Conservation (phyloP, 1,139 yeast genomes). For the Scheffersomyces parashehatae region DNA sequence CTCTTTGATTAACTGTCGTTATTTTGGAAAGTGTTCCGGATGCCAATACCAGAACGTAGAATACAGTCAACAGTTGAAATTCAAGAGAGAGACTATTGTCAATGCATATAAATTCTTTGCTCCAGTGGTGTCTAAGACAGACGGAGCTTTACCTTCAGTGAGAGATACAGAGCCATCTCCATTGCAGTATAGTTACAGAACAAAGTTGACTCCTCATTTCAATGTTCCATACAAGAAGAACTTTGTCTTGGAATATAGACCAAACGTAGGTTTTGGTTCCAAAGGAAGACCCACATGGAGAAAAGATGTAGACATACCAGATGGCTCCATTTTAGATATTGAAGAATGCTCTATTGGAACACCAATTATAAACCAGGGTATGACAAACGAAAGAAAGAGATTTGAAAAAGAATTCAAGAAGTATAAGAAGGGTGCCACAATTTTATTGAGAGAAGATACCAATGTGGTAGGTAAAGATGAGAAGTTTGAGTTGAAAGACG, state of each 20-base stretch:
- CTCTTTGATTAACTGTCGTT: constrained; percentile 44
- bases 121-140: constrained; percentile 33
- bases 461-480: constrained; percentile 24
- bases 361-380: constrained; percentile 67
- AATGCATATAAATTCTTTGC: constrained; percentile 87
- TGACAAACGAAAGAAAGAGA: constrained; percentile 65
- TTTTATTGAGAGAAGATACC: constrained; percentile 79
- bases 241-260: constrained; percentile 42
- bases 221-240: constrained; percentile 66
- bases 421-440: constrained; percentile 84
- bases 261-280: constrained; percentile 87
- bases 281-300: constrained; percentile 78
- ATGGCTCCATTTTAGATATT: constrained; percentile 67
- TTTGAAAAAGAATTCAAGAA: constrained; percentile 50
- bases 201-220: constrained; percentile 95
- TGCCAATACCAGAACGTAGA: constrained; percentile 87
- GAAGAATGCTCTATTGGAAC: constrained; percentile 96
- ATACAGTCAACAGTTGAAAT: constrained; percentile 68
- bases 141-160: constrained; percentile 54
- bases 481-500: constrained; percentile 30
- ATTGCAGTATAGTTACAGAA: constrained; percentile 71
- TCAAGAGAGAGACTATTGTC: constrained; percentile 71
- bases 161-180: constrained; percentile 80
- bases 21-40: constrained; percentile 63
- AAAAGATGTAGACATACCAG: constrained; percentile 49